phyloP scores from a whole-genome alignment of 2,329 filamentous ascomycete genomes.

The Apiospora marii region DNA sequence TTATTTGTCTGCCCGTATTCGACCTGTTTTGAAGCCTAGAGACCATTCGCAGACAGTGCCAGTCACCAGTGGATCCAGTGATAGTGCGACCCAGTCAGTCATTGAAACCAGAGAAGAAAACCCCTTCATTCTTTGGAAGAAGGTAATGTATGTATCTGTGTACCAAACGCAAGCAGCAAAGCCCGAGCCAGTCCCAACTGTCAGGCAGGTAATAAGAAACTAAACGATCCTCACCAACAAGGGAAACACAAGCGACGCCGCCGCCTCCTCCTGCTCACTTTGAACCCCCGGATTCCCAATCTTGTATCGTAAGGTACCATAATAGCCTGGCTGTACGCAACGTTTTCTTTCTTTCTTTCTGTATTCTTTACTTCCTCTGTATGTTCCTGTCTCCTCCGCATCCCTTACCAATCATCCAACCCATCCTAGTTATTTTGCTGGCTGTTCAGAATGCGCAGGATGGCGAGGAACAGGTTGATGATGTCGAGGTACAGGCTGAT shows the following conservation, averaged over 20 bases:
- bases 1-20: too few species aligned
- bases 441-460: constrained; percentile 94
- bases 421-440: constrained; percentile 84
- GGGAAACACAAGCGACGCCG: neutral
- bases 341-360: neutral
- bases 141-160: neutral
- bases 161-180: neutral
- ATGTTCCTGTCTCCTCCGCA: neutral
- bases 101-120: neutral
- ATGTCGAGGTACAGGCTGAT: constrained; percentile 96
- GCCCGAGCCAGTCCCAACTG: neutral
- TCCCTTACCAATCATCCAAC: neutral
- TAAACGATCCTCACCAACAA: neutral
- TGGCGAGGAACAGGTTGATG: constrained; percentile 96
- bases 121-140: neutral
- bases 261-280: neutral
- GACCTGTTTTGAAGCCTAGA: too few species aligned
- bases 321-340: constrained; percentile 13
- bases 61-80: too few species aligned
- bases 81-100: too few species aligned
- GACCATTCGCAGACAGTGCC: too few species aligned
- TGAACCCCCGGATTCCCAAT: neutral
- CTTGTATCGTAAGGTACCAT: constrained; percentile 22
- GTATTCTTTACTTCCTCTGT: neutral
- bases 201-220: neutral